These are phyloP conservation scores for Drosera capensis DNA, from an alignment of 148 eudicot genomes.

Conservation along the genomic window DNA sequence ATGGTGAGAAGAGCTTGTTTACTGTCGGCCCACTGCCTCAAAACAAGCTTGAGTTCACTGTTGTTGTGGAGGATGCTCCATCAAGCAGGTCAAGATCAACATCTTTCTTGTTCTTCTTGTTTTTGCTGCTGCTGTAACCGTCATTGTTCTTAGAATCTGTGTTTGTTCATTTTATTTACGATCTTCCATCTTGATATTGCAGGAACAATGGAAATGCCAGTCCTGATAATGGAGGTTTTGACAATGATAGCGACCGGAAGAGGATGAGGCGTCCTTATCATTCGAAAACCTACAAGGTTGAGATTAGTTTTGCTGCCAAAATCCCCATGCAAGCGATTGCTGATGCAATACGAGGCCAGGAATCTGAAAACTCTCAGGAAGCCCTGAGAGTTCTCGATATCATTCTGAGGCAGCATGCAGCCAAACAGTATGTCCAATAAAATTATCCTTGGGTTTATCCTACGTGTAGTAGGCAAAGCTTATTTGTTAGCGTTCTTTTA, in stretches of 20 bases:
- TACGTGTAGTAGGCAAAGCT: not conserved
- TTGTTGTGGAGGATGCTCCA: constrained; percentile 60
- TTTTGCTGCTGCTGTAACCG: too few species aligned
- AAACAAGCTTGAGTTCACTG: constrained; percentile 68
- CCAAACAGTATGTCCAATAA: constrained; percentile 54
- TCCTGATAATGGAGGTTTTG: too few species aligned
- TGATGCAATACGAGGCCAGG: constrained; percentile 74
- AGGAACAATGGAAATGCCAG: constrained; percentile 42
- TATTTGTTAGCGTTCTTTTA: too few species aligned
- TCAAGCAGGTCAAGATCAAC: constrained; percentile 38
- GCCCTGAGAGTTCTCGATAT: constrained; percentile 83
- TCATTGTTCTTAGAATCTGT: too few species aligned
- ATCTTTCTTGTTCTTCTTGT: not conserved
- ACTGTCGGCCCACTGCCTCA: constrained; percentile 83
- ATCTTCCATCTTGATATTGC: not conserved
- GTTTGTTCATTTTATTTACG: not conserved
- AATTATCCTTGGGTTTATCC: not conserved
- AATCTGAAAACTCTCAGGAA: constrained; percentile 74
- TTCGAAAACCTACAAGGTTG: constrained; percentile 72
- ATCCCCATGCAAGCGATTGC: constrained; percentile 91
- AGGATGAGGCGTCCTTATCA: constrained; percentile 54
- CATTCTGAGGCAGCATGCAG: constrained; percentile 87
- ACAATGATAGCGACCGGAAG: constrained; percentile 44
- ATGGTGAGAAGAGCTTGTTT: constrained; percentile 90
- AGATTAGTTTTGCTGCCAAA: constrained; percentile 82